Conservation (phyloP, 2,329 filamentous ascomycete genomes). For the Gnomoniopsis sp. region DNA sequence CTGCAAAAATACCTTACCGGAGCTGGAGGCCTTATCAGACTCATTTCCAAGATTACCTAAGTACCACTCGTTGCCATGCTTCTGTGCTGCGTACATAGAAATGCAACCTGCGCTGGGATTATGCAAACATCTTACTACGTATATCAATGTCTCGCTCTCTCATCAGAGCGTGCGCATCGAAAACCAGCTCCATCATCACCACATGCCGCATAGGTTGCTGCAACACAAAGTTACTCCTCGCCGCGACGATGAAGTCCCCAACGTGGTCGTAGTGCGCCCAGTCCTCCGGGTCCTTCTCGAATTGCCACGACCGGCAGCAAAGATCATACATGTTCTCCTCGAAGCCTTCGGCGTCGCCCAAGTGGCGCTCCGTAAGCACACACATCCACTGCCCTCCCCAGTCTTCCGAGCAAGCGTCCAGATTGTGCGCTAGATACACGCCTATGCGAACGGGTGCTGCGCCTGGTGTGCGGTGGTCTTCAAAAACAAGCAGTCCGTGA, state of each 20-base stretch:
- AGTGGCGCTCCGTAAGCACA: background rate
- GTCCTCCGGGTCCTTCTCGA: background rate
- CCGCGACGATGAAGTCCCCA: slow-evolving; percentile 14
- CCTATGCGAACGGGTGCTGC: background rate
- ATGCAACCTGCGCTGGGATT: no score
- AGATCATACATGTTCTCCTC: background rate
- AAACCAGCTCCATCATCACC: slow-evolving; percentile 20
- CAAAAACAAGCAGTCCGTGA: slow-evolving; percentile 15
- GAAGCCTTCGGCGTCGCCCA: background rate
- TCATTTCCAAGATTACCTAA: no score
- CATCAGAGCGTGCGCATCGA: slow-evolving; percentile 16
- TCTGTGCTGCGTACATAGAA: no score
- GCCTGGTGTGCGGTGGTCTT: background rate
- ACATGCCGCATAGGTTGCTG: slow-evolving; percentile 4
- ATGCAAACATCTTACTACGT: no score
- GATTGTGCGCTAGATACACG: slow-evolving; percentile 11
- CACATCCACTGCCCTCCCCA: slow-evolving; percentile 12
- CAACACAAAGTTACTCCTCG: slow-evolving; percentile 13
- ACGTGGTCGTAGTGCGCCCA: slow-evolving; percentile 12
- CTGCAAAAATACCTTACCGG: no score
- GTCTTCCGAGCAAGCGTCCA: background rate
- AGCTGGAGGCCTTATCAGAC: no score
- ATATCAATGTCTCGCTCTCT: slow-evolving; percentile 1
- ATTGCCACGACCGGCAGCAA: slow-evolving; percentile 2
- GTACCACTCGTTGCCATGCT: no score